phyloP scores from a whole-genome alignment of 2,329 filamentous ascomycete species.

The Diaporthe citriasiana region DNA sequence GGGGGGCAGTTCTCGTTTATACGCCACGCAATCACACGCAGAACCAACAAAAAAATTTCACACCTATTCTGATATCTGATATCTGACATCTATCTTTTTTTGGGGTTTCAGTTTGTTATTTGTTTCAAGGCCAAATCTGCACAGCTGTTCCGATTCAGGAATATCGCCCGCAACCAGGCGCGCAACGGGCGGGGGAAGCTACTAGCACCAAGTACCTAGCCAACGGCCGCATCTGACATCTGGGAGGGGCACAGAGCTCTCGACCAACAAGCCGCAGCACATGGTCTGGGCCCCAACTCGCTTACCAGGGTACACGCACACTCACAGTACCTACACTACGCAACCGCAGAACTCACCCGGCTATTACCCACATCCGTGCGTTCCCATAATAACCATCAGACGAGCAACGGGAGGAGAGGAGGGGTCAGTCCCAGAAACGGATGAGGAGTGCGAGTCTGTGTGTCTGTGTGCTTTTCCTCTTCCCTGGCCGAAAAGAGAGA shows the following conservation, averaged over 20 bases:
- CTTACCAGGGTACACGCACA: neutral
- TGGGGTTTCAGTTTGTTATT: neutral
- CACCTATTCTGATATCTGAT: slow-evolving; percentile 14
- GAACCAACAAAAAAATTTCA: neutral
- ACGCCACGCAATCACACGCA: neutral
- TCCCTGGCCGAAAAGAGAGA: neutral
- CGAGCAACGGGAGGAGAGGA: neutral
- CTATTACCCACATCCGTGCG: slow-evolving; percentile 17
- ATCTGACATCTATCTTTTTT: slow-evolving; percentile 3
- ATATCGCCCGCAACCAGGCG: slow-evolving; percentile 9
- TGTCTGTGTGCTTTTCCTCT: neutral
- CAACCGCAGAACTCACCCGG: neutral
- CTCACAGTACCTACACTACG: neutral
- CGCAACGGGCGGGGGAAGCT: slow-evolving; percentile 18
- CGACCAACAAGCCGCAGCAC: neutral
- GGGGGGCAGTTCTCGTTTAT: no score
- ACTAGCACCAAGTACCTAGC: neutral
- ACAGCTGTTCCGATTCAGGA: slow-evolving; percentile 12
- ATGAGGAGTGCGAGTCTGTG: neutral
- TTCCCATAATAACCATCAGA: slow-evolving; percentile 26
- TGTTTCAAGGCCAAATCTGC: neutral
- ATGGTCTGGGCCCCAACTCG: neutral
- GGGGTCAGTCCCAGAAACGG: neutral
- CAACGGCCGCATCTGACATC: slow-evolving; percentile 22
- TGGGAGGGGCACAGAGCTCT: neutral